Base-by-base conservation (phyloP, 2,329 filamentous ascomycete genomes). In the Rhytidhysteron rufulum region DNA sequence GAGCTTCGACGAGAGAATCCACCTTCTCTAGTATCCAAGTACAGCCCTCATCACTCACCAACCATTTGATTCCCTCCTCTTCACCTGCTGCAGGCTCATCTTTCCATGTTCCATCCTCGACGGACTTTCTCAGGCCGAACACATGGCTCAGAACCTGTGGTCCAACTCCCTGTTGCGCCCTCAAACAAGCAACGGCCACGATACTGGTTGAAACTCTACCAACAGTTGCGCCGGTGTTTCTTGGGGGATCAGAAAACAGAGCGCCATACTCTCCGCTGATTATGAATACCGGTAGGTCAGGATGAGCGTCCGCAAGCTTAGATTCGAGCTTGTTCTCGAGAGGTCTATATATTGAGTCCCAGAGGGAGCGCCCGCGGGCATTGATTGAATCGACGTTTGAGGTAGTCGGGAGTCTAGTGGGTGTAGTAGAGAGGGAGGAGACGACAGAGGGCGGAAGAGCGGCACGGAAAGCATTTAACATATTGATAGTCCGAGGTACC, bases 401-500 rank as follows among this genome's bases (percentile, higher is more conserved):
- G 5, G 54, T 45, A 0, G 53, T 52, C 5, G 57, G 58, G 13
- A 51, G 42, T 32, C 84, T 78, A 7, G 82, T 80, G 0, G 83
- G 71, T 20, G 56, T 66, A 1, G 72, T 80, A 41, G 74, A 73
- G 4, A 91, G 74, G 4, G 64, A 57, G 1, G 70, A 58, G 3
- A 71, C 61, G 4, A 89, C 68, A 4, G 75, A 65, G 0, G 67
- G 43, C 0, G 85, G 82, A 0, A 93, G 77, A 20, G 72, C 69
- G 29, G 74, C 71, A 53, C 77, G 74, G 71, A 90, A 89, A 18
- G 81, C 81, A 54, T 82, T 83, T 2, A 94, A 80, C 54, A 79
- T 83, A 73, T 93, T 93, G 70, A 93, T 93, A 19, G 83, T 85
- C 49, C 88, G 83, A 2, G 88, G 87, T 52, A 93, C 87, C 66